A percentile compares a stretch with the other conserved stretches of the same genome.
phyloP scores from a whole-genome alignment of 768 basidiomycete genomes.

The Russula griseocarnosa region DNA sequence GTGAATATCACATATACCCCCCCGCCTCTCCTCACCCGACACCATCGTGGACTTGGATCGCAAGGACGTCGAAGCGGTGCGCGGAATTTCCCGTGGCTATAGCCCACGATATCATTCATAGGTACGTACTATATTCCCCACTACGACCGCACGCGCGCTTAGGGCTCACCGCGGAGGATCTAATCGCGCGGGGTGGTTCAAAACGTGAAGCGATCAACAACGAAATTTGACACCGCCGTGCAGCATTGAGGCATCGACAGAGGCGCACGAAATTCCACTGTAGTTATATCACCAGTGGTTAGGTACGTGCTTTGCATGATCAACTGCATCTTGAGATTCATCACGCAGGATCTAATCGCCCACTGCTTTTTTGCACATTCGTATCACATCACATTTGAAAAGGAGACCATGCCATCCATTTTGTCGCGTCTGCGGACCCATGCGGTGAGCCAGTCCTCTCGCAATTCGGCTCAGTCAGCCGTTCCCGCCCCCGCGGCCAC shows the following conservation, averaged over 20 bases:
- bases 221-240: neutral
- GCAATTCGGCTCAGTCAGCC: conserved; percentile 23
- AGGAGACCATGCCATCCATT: conserved; percentile 31
- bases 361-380: neutral
- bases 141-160: neutral
- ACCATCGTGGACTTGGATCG: neutral
- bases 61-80: neutral
- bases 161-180: neutral
- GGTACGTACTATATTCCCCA: neutral
- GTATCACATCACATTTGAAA: neutral
- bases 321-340: neutral
- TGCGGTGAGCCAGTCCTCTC: conserved; percentile 30
- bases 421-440: conserved; percentile 36
- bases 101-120: no score
- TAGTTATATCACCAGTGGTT: neutral
- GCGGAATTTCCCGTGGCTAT: neutral
- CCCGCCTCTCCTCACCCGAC: neutral
- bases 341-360: conserved; percentile 2
- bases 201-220: conserved; percentile 9
- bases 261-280: neutral
- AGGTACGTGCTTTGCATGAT: neutral
- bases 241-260: neutral
- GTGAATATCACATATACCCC: neutral
- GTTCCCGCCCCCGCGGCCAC: conserved; percentile 14
- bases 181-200: conserved; percentile 9